Evolutionary conservation across 768 basidiomycete species (phyloP).

Genomic region (Gymnopilus dilepis): DNA sequence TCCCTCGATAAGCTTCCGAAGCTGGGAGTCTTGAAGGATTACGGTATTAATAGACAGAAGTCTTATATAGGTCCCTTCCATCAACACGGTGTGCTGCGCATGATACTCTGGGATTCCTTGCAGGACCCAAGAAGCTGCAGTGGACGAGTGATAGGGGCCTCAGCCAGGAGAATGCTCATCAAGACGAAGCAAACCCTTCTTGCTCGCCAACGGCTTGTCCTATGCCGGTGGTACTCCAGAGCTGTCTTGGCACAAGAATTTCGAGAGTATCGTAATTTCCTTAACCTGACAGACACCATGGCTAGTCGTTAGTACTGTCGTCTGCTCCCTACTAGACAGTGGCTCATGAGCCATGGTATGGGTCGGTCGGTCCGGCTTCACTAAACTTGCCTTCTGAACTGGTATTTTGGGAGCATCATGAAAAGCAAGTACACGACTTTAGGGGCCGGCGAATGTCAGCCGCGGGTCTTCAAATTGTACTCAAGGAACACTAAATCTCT

Average conservation of each 20-base stretch:
- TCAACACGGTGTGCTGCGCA: slow-evolving; percentile 6
- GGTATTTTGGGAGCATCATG: neutral
- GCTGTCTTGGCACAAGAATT: neutral
- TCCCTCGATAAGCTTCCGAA: slow-evolving; percentile 1
- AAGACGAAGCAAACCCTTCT: neutral
- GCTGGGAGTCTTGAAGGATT: neutral
- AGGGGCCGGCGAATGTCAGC: neutral
- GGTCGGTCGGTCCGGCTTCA: neutral
- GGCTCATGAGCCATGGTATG: neutral
- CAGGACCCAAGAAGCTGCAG: neutral
- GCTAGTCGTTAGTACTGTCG: too few relatives aligned
- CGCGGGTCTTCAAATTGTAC: neutral
- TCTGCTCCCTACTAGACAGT: too few relatives aligned
- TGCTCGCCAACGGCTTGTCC: neutral
- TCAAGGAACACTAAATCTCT: neutral
- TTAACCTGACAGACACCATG: neutral
- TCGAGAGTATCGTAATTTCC: neutral
- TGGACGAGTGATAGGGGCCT: neutral
- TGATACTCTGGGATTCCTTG: neutral
- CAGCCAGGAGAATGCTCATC: neutral
- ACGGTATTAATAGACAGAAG: slow-evolving; percentile 1
- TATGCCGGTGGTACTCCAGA: neutral
- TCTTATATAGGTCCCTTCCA: neutral
- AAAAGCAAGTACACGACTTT: neutral
- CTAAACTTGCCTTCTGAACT: neutral